These are phyloP conservation scores for Serendipita indica DNA, from an alignment of 768 basidiomycete genomes.

Conservation along the genomic window DNA sequence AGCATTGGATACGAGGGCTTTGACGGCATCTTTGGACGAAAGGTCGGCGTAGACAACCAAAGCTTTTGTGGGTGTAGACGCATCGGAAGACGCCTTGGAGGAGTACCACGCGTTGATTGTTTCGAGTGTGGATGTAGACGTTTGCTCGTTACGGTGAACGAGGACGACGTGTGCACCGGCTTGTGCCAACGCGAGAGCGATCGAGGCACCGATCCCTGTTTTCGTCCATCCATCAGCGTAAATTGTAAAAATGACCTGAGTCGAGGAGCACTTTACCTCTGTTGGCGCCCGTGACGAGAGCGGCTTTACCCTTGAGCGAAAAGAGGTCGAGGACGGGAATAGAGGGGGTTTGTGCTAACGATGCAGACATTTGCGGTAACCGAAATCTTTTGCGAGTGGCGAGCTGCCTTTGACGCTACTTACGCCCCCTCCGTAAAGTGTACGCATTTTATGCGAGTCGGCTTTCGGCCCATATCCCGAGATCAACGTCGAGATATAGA, in stretches of 20 bases:
- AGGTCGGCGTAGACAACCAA: constrained; percentile 43
- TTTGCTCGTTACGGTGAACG: constrained; percentile 31
- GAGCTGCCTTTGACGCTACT: too few relatives aligned
- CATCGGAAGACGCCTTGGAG: background rate
- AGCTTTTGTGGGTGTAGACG: constrained; percentile 14
- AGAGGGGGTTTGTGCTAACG: background rate
- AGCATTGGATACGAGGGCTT: constrained; percentile 33
- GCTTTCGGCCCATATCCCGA: too few relatives aligned
- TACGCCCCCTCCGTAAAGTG: too few relatives aligned
- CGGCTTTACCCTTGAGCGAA: constrained; percentile 48
- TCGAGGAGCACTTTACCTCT: constrained; percentile 36
- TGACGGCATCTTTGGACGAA: constrained; percentile 34
- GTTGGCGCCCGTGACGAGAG: constrained; percentile 67
- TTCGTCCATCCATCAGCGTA: too few relatives aligned
- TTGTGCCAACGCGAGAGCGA: constrained; percentile 39
- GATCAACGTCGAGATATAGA: too few relatives aligned
- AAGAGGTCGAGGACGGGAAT: constrained; percentile 34
- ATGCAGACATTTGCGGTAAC: background rate
- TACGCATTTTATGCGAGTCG: too few relatives aligned
- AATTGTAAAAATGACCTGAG: constrained; percentile 5
- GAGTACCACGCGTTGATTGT: constrained; percentile 22
- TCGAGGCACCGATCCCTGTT: constrained; percentile 41
- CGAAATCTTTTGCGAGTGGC: too few relatives aligned
- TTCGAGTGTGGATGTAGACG: constrained; percentile 21
- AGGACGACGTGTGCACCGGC: constrained; percentile 38